A percentile compares a stretch with the other conserved stretches of the same genome.
These are phyloP conservation scores for Sphagnum magellanicum DNA, from an alignment of 228 moss, liverwort and hornwort species.

Conservation along the genomic window DNA sequence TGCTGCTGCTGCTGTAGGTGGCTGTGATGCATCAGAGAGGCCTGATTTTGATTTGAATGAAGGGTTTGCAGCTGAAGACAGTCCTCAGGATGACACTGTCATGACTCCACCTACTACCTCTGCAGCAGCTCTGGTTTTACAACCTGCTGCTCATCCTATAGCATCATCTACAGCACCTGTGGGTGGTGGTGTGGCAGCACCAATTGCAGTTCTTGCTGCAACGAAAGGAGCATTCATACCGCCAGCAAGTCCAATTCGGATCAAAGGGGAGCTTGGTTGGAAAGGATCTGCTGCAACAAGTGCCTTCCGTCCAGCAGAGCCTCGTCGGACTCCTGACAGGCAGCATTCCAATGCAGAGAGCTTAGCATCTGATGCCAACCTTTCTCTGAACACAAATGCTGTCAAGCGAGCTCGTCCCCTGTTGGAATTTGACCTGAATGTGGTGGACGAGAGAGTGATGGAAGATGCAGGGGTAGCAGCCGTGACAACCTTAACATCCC, in stretches of 20 bases:
- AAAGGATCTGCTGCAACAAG: constrained; percentile 98
- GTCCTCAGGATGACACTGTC: constrained; percentile 61
- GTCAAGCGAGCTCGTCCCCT: constrained; percentile 67
- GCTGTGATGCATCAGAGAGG: constrained; percentile 72
- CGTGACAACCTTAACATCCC: constrained; percentile 56
- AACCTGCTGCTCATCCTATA: constrained; percentile 23
- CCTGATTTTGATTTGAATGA: constrained; percentile 99
- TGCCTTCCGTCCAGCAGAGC: constrained; percentile 98
- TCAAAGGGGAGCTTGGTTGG: constrained; percentile 95
- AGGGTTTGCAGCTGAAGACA: constrained; percentile 77
- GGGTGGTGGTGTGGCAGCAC: constrained; percentile 55
- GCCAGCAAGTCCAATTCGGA: constrained; percentile 87
- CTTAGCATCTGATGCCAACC: constrained; percentile 53
- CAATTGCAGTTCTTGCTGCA: constrained; percentile 82
- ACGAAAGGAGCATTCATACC: constrained; percentile 90
- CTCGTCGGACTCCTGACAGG: constrained; percentile 87
- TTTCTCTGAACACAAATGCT: constrained; percentile 23
- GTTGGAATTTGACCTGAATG: constrained; percentile 86
- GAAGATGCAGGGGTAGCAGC: constrained; percentile 53
- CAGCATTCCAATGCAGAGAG: constrained; percentile 61
- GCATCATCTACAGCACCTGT: constrained; percentile 27
- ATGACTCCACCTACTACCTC: constrained; percentile 38
- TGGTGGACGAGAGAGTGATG: constrained; percentile 73
- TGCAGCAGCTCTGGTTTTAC: constrained; percentile 19
- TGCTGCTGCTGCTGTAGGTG: constrained; percentile 38